Evolutionary conservation across 805 yeast species (phyloP).

Genomic region (Kurtzmaniella cleridarum): DNA sequence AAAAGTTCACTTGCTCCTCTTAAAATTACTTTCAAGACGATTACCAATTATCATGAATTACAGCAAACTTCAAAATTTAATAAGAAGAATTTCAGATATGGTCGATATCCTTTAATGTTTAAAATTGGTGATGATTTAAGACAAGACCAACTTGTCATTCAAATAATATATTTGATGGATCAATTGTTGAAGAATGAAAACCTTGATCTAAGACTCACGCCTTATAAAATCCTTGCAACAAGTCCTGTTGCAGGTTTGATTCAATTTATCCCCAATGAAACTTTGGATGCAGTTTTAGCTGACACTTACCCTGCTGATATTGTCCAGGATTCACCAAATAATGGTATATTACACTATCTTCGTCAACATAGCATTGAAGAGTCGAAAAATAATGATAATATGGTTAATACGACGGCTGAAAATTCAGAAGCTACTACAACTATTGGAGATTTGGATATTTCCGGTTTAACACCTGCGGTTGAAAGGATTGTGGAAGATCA

Average conservation of each 20-base stretch:
- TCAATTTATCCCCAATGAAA: conserved; percentile 90
- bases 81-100: conserved; percentile 24
- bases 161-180: conserved; percentile 88
- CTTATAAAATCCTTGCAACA: conserved; percentile 86
- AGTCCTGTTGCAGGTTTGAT: conserved; percentile 89
- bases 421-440: background rate
- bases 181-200: conserved; percentile 82
- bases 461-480: background rate
- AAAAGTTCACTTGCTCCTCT: conserved; percentile 89
- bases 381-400: conserved; percentile 13
- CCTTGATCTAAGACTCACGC: conserved; percentile 79
- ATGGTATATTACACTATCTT: conserved; percentile 71
- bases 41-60: conserved; percentile 23
- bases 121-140: conserved; percentile 93
- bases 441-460: background rate
- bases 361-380: conserved; percentile 42
- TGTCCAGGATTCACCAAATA: conserved; percentile 17
- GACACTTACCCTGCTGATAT: conserved; percentile 15
- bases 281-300: conserved; percentile 72
- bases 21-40: conserved; percentile 70
- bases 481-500: conserved; percentile 19
- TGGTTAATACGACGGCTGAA: conserved; percentile 25
- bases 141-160: conserved; percentile 96
- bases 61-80: conserved; percentile 1
- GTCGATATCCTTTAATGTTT: conserved; percentile 76